Base-by-base conservation (phyloP, 331 rosid genomes). In the Malus hybrid region DNA sequence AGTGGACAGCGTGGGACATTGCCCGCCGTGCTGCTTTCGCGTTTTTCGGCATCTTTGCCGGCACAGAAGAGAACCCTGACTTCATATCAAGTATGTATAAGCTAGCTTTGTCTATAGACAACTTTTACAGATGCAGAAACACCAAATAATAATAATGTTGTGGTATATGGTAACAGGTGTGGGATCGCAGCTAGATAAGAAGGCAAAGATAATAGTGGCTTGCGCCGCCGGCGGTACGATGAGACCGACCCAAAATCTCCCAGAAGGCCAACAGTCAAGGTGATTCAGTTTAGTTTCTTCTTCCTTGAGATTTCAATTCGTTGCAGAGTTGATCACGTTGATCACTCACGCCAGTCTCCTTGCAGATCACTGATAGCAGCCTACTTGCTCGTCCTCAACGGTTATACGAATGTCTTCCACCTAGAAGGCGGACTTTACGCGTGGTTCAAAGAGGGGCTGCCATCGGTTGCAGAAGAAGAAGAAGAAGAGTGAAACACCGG, bases 1-100 rank as follows among this genome's bases (percentile, higher is more conserved):
- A 94, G 79, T 92, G 99, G 97, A 90, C 99, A 60, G 99, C 99
- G 46, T 90, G 99, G 97, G 99, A 94, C 82, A 94, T 94, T 61
- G 96, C 97, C 14, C 87, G 97, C 79, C 91, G 99, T 28, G 97
- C 97, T 74, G 99, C 99, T 48, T 94, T 94, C 80, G 96, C 97
- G 48, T 94, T 94, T 81, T 94, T 94, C 77, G 99, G 99, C 76
- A 90, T 94, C 77, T 94, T 94, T 75, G 73, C 93, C 7, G 99
- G 99, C 15, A 94, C 99, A 69, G 99, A 94, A 89, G 99, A 94
- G 89, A 92, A 94, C 81, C 99, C 99, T 0, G 96, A 94, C 61
- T 94, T 94, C 88, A 79, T 92, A 7, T 82, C 75, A 60, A 65
- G 99, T 94, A 88, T 33, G 86, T 72, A 39, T 36, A n/a, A 39